phyloP scores from a whole-genome alignment of 768 basidiomycete species.

The Termitomyces sp. region DNA sequence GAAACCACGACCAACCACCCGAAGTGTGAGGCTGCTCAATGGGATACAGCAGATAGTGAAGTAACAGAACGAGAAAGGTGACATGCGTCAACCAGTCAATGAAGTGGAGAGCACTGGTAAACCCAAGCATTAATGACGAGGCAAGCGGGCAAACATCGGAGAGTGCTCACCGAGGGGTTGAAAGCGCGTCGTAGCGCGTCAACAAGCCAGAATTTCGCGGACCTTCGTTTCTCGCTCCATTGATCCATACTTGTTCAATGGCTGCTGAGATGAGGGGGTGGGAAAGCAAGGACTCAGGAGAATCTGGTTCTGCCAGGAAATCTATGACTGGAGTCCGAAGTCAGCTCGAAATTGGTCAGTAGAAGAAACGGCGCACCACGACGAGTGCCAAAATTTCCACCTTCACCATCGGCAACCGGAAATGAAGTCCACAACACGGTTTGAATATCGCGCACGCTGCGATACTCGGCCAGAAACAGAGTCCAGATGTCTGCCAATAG shows the following conservation, averaged over 20 bases:
- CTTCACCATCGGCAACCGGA: conserved; percentile 24
- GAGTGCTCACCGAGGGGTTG: conserved; percentile 41
- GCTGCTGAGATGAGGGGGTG: conserved; percentile 39
- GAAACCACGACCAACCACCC: conserved; percentile 11
- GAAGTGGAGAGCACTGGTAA: conserved; percentile 37
- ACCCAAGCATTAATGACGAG: not conserved
- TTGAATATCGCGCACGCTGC: conserved; percentile 38
- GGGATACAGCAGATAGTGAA: conserved; percentile 39
- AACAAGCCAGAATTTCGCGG: conserved; percentile 4
- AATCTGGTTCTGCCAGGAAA: conserved; percentile 27
- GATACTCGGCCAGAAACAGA: conserved; percentile 37
- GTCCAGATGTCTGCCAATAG: conserved; percentile 34
- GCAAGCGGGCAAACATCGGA: not conserved
- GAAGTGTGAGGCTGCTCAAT: conserved; percentile 25
- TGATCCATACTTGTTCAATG: conserved; percentile 37
- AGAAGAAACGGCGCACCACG: conserved; percentile 25
- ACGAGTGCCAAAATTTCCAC: conserved; percentile 9
- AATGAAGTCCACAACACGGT: conserved; percentile 47
- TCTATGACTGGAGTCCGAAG: conserved; percentile 34
- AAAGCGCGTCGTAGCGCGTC: conserved; percentile 30
- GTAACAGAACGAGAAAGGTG: conserved; percentile 37
- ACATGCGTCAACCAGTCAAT: conserved; percentile 37
- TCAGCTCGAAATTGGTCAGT: not conserved
- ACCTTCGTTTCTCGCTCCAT: conserved; percentile 13
- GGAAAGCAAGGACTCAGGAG: conserved; percentile 32